Evolutionary conservation across 208 protist species (phyloP).

Genomic region (Zelonia costaricensis): DNA sequence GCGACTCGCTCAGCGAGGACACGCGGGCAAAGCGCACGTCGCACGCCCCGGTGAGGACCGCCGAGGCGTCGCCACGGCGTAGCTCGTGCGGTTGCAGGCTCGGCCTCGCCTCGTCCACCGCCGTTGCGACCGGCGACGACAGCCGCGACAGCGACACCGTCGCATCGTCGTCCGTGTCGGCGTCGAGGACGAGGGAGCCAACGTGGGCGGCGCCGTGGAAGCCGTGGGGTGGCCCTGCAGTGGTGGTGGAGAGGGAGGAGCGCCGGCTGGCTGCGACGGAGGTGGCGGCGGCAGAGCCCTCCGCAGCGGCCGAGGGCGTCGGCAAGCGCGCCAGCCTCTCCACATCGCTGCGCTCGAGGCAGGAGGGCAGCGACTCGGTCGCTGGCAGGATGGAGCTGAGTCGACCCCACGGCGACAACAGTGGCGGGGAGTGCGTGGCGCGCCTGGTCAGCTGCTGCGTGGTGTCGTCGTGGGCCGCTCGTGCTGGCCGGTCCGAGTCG

Average conservation of each 20-base stretch:
- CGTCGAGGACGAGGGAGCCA: slow-evolving; percentile 4
- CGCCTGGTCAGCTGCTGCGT: neutral
- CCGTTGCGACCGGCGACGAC: slow-evolving; percentile 10
- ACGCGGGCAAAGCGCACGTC: slow-evolving; percentile 35
- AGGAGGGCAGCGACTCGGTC: slow-evolving; percentile 7
- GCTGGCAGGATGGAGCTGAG: slow-evolving; percentile 18
- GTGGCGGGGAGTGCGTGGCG: neutral
- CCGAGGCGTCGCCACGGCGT: neutral
- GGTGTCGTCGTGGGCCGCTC: neutral
- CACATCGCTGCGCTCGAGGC: neutral
- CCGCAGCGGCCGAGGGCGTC: neutral
- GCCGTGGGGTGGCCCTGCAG: no score
- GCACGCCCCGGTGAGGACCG: slow-evolving; percentile 6
- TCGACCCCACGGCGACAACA: slow-evolving; percentile 12
- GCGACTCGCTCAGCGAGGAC: slow-evolving; percentile 35
- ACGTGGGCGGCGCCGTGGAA: no score
- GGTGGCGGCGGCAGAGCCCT: neutral
- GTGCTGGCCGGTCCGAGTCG: neutral
- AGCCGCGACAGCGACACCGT: slow-evolving; percentile 8
- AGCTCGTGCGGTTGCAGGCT: neutral
- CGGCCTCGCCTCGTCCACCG: neutral
- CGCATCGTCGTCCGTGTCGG: neutral
- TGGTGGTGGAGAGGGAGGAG: slow-evolving; percentile 14
- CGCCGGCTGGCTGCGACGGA: slow-evolving; percentile 14
- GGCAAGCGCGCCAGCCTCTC: neutral